Conservation (phyloP, 495 filamentous ascomycete species). For the Aspergillus panamensis region DNA sequence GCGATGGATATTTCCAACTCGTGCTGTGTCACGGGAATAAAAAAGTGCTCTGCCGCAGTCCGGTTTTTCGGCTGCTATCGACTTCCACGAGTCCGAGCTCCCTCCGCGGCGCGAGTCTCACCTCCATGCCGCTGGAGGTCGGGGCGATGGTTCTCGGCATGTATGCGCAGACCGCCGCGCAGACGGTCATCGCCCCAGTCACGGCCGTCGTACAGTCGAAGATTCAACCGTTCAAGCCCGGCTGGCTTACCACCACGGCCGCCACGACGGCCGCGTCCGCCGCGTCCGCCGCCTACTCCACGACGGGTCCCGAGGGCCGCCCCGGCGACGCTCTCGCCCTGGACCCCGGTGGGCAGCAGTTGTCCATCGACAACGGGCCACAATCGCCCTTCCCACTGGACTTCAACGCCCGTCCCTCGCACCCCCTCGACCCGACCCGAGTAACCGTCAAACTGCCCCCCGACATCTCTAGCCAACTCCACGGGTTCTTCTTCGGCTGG, state of each 20-base stretch:
- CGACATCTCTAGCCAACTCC: conserved; percentile 46
- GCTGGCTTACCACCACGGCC: conserved; percentile 40
- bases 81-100: conserved; percentile 56
- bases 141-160: conserved; percentile 55
- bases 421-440: conserved; percentile 12
- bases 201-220: conserved; percentile 37
- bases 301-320: conserved; percentile 34
- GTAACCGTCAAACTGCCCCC: conserved; percentile 41
- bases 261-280: conserved; percentile 36
- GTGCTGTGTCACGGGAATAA: conserved; percentile 54
- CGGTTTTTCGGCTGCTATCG: conserved; percentile 61
- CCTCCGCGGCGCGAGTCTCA: conserved; percentile 60
- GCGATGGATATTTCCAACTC: conserved; percentile 65
- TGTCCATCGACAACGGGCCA: conserved; percentile 46
- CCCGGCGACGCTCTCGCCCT: background rate
- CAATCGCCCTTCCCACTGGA: conserved; percentile 55
- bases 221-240: conserved; percentile 35
- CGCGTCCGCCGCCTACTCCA: conserved; percentile 39
- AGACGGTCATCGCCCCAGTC: conserved; percentile 48
- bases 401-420: conserved; percentile 44
- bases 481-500: conserved; percentile 65
- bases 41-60: conserved; percentile 59
- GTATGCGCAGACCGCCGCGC: conserved; percentile 48
- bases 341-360: conserved; percentile 1
- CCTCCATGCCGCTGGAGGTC: conserved; percentile 59